Percentiles rank a stretch among this genome's conserved stretches.
phyloP scores from a whole-genome alignment of 2,329 filamentous ascomycete genomes.

The Apiospora hydei region DNA sequence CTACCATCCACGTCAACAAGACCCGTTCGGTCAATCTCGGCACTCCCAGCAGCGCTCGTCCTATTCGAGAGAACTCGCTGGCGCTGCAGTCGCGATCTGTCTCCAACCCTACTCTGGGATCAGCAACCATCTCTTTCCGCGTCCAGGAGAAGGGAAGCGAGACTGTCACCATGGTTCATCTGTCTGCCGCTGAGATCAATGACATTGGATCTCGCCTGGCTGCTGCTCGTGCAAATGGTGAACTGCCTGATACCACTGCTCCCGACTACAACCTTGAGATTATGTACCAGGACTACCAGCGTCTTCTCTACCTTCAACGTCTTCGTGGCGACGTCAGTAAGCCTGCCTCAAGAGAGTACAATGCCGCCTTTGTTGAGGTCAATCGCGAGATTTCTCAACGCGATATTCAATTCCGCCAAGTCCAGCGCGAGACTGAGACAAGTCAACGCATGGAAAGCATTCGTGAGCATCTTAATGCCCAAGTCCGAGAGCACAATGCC shows the following conservation, averaged over 20 bases:
- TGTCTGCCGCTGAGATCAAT: conserved; percentile 22
- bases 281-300: conserved; percentile 42
- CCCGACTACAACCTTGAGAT: conserved; percentile 37
- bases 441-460: conserved; percentile 35
- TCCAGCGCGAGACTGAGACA: conserved; percentile 34
- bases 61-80: neutral
- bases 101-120: neutral
- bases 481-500: conserved; percentile 40
- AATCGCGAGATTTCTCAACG: conserved; percentile 46
- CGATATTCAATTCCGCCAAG: conserved; percentile 38
- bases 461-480: conserved; percentile 36
- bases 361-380: conserved; percentile 41
- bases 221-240: conserved; percentile 41
- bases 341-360: conserved; percentile 36
- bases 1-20: neutral
- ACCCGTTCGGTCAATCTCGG: neutral
- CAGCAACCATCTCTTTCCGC: neutral
- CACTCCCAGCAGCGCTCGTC: neutral
- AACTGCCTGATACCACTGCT: conserved; percentile 44
- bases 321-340: conserved; percentile 32
- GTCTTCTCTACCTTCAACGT: conserved; percentile 40
- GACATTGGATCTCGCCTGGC: conserved; percentile 31
- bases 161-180: conserved; percentile 12
- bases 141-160: neutral
- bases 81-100: neutral